These are phyloP conservation scores for Capniomyces stellatus DNA, from an alignment of 371 early-diverging fungal species.

Conservation along the genomic window DNA sequence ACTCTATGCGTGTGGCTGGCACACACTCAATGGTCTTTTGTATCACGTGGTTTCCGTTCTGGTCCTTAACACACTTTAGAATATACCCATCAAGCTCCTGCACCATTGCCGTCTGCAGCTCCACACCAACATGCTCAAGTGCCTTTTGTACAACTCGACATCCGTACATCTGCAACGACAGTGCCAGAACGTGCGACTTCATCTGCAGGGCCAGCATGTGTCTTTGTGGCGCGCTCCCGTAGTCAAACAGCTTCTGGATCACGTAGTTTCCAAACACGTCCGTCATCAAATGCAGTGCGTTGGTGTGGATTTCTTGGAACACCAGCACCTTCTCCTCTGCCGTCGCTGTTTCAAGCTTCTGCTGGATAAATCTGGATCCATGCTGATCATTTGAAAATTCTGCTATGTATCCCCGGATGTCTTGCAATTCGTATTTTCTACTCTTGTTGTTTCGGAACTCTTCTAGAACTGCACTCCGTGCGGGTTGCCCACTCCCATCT, in stretches of 20 bases:
- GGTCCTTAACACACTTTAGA: slow-evolving; percentile 96
- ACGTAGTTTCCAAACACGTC: slow-evolving; percentile 99
- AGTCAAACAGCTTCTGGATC: slow-evolving; percentile 98
- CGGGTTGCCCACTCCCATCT: slow-evolving; percentile 33
- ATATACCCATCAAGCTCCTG: slow-evolving; percentile 88
- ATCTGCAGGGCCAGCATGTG: slow-evolving; percentile 73
- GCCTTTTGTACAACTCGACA: slow-evolving; percentile 99
- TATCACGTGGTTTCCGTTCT: slow-evolving; percentile 99
- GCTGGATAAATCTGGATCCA: slow-evolving; percentile 98
- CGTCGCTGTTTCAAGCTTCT: slow-evolving; percentile 85
- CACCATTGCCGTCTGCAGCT: slow-evolving; percentile 79
- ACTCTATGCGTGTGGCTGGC: slow-evolving; percentile 77
- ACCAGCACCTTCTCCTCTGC: slow-evolving; percentile 90
- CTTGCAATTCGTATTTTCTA: slow-evolving; percentile 83
- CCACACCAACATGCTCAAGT: slow-evolving; percentile 76
- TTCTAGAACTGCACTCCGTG: slow-evolving; percentile 69
- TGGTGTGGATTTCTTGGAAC: slow-evolving; percentile 88
- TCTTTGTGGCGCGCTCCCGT: slow-evolving; percentile 80
- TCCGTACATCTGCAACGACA: slow-evolving; percentile 99
- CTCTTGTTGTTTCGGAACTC: slow-evolving; percentile 89
- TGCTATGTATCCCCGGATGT: slow-evolving; percentile 83
- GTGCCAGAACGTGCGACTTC: slow-evolving; percentile 80
- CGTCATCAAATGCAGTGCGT: slow-evolving; percentile 86
- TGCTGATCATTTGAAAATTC: slow-evolving; percentile 99
- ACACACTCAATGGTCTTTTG: slow-evolving; percentile 99